Evolutionary conservation across 2,329 filamentous ascomycete genomes (phyloP), one percentile per base, ranked within the genome.

Genomic region (Ceratocystis lukuohia): DNA sequence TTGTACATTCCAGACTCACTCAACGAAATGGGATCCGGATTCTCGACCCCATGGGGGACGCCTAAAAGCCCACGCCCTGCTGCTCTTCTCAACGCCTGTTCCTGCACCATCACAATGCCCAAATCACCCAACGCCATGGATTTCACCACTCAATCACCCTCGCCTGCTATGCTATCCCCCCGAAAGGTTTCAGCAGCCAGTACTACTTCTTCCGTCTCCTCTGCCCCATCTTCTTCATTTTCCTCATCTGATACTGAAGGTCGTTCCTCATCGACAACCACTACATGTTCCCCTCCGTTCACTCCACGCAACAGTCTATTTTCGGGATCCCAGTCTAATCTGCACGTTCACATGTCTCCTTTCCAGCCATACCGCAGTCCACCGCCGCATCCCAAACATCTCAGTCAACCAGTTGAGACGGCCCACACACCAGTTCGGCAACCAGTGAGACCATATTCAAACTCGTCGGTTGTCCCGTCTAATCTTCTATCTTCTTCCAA

Each of bases 351-450:
- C 3, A 46, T 65, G 20, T 17, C 66, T 17, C 6, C 56, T 3
- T 67, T 65, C 22, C 65, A 62, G 45, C 66, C 62, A 25, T 45
- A 62, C 20, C 59, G 45, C 46, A 67, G 64, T 46, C 20, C 44
- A 28, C 57, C 62, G 22, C 37, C 62, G 22, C 37, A 48, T 28
- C 62, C 46, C 15, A 67, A 67, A 28, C 62, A 65, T 15, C 62
- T 65, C 17, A 62, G 66, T 62, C 66, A 67, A 44, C 66, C 62
- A 8, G 17, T 62, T n/a, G 62, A 64, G n/a, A 44, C 53, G 50
- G 53, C 41, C 57, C 56, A 28, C n/a, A 22, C 61, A 48, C 22
- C 20, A 37, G 17, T 61, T 3, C 44, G 41, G 17, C 53, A 59
- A 25, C 64, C 56, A 37, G 46, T 63, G 44, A 44, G 61, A 37